Base-by-base conservation (phyloP, 208 protist genomes). In the Trypanosoma congolense region DNA sequence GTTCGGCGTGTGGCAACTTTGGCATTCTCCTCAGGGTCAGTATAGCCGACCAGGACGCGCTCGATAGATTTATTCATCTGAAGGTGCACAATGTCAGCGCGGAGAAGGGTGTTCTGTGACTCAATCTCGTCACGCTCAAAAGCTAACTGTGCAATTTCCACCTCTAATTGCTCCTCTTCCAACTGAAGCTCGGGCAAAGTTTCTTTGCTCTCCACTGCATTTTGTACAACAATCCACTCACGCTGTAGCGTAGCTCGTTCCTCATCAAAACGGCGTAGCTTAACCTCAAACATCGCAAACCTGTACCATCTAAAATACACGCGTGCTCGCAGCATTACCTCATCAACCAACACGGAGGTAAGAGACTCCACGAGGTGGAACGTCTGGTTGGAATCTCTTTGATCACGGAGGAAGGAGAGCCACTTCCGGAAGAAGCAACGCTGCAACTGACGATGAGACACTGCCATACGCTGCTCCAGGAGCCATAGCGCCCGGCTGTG, bases 181-280 rank as follows among this genome's bases (percentile, higher is more conserved):
- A 33, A 30, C 6, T 38, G 29, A 49, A 73, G 66, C 45, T 83
- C 42, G 22, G 28, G 47, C 22, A 79, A 43, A 10, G 77, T 70
- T 19, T 62, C 29, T 9, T 67, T 53, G 25, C 56, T 74, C 29
- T 61, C 55, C 29, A 73, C 33, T 16, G 54, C 55, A 22, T 56
- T 72, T 61, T 83, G 68, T 59, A 86, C 43, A 55, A 56, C 24
- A 57, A 61, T 49, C 76, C 75, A 88, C 58, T 88, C 83, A 9
- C 68, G 36, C 40, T 73, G 56, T 66, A 91, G 52, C 1, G 70
- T 92, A 33, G 53, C 44, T 5, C 63, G 35, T 65, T 92, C 83
- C 22, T 77, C 77, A 16, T 35, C 22, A 0, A 84, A 55, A 19
- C 73, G 80, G n/a, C 12, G 45, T 16, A 61, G 40, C 28, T 70